Base-by-base conservation (phyloP, 495 filamentous ascomycete species). In the Penicillium crystallinum region DNA sequence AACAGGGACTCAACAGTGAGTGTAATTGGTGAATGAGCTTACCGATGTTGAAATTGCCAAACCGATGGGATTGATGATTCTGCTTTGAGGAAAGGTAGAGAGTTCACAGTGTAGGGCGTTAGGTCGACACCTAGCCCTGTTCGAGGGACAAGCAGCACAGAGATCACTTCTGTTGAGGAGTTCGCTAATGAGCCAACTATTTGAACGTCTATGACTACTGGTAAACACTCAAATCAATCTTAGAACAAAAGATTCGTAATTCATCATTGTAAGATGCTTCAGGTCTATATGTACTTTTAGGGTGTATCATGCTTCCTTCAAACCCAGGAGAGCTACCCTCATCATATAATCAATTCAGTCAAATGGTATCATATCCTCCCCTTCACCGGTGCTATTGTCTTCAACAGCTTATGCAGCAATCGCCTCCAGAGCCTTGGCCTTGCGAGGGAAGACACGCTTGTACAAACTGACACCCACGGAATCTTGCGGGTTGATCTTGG, bases 401-500 rank as follows among this genome's bases (percentile, higher is more conserved):
- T 29, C 19, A 43, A 43, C 27, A 50, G n/a, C 41, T 51, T 62
- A 72, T 49, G 57, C 56, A 49, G 54, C 35, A 48, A 63, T 58
- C 11, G 67, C 64, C 46, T 77, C 73, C 61, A 87, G 79, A 44
- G 78, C 65, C 56, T 64, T 72, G 7, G 91, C 81, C 55, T 71
- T 77, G 47, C 88, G 79, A 15, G 91, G 91, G 82, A 88, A 97
- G 37, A 96, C 86, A 38, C 91, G 76, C 83, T 97, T 97, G 69
- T 95, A 96, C 66, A 97, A 63, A 77, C 87, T 91, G 55, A 97
- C 87, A 31, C 89, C 95, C 34, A 98, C 82, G 5, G 90, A 82
- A 67, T 98, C 93, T 70, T 95, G 87, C 5, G 93, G 90, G 70
- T 96, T 96, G 67, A 97, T 89, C 66, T 84, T 88, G 21, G 85